Evolutionary conservation across 805 yeast species (phyloP).

Genomic region (Peterozyma toletana): DNA sequence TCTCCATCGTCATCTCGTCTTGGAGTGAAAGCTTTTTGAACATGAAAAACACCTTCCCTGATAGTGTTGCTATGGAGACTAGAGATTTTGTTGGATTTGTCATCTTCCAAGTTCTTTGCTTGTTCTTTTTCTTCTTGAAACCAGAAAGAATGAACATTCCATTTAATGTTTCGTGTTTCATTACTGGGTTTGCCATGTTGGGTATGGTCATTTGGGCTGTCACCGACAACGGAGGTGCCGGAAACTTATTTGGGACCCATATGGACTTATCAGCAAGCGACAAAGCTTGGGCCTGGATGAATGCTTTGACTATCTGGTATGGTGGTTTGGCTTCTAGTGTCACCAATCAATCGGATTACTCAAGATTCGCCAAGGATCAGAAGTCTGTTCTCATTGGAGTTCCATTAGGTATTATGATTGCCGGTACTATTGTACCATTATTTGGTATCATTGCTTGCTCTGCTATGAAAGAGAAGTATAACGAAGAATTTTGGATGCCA

Average conservation of each 20-base stretch:
- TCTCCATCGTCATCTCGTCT: slow-evolving; percentile 29
- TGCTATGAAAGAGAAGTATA: slow-evolving; percentile 25
- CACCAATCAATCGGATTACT: slow-evolving; percentile 32
- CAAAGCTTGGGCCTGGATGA: slow-evolving; percentile 33
- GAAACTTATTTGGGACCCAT: slow-evolving; percentile 14
- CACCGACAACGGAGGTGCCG: slow-evolving; percentile 18
- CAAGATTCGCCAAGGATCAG: slow-evolving; percentile 26
- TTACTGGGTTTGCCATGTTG: slow-evolving; percentile 24
- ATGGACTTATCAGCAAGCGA: slow-evolving; percentile 16
- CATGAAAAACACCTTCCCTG: slow-evolving; percentile 32
- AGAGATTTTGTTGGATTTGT: slow-evolving; percentile 35
- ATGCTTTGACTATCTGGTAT: slow-evolving; percentile 31
- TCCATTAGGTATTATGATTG: slow-evolving; percentile 23
- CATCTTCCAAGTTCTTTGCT: slow-evolving; percentile 34
- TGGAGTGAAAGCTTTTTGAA: slow-evolving; percentile 29
- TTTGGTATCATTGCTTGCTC: slow-evolving; percentile 31
- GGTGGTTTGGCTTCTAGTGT: slow-evolving; percentile 31
- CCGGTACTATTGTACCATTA: slow-evolving; percentile 31
- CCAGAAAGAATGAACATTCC: slow-evolving; percentile 28
- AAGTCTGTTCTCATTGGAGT: slow-evolving; percentile 22
- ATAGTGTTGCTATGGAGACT: slow-evolving; percentile 28
- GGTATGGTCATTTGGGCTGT: slow-evolving; percentile 25
- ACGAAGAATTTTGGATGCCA: slow-evolving; percentile 30
- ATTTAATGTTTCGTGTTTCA: slow-evolving; percentile 13
- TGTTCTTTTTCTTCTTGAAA: slow-evolving; percentile 31